Percentiles rank a stretch among this genome's conserved stretches.
Conservation (phyloP, 73 alveolate genomes). For the Uronychia setigera region DNA sequence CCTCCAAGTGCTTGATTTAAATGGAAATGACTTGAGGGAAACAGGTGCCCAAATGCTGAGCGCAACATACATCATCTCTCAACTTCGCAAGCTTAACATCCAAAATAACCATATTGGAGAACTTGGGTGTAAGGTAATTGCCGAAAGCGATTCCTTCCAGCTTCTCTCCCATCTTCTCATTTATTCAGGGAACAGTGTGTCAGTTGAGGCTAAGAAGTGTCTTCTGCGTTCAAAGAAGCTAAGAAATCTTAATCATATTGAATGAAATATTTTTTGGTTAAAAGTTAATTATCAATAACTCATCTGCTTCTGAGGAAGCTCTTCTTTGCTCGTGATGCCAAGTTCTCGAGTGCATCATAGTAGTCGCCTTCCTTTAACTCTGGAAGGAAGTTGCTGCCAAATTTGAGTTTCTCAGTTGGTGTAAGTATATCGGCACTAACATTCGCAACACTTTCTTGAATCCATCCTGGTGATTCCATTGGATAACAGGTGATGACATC, state of each 20-base stretch:
- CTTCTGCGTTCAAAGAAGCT: constrained; percentile 28
- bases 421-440: background rate
- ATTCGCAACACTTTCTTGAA: background rate
- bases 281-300: background rate
- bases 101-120: constrained; percentile 46
- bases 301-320: background rate
- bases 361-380: background rate
- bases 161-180: constrained; percentile 15
- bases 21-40: constrained; percentile 28
- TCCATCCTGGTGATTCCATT: background rate
- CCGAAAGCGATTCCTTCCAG: constrained; percentile 55
- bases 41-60: constrained; percentile 48
- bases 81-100: constrained; percentile 36
- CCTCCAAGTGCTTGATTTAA: constrained; percentile 19
- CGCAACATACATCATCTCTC: constrained; percentile 7
- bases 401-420: background rate
- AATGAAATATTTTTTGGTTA: background rate
- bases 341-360: background rate
- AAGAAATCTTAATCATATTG: constrained; percentile 32
- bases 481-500: background rate
- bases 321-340: background rate
- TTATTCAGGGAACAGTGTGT: constrained; percentile 37
- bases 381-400: background rate
- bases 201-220: constrained; percentile 39
- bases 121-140: constrained; percentile 36